Base-by-base conservation (phyloP, 1,139 yeast species). In the Kurtzmaniella natalensis region DNA sequence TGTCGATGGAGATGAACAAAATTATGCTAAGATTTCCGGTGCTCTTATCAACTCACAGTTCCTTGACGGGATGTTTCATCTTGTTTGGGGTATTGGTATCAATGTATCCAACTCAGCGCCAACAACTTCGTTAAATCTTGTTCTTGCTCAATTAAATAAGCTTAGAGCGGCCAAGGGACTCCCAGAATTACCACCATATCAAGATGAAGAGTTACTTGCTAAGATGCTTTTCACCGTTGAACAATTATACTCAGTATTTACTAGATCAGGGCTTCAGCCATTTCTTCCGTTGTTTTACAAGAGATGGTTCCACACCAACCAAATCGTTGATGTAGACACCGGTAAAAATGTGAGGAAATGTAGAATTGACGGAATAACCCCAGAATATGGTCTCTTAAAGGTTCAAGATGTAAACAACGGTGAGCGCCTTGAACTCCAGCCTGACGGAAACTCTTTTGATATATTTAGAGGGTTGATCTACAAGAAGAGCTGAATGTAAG, bases 371-470 rank as follows among this genome's bases (percentile, higher is more conserved):
- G 98, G 98, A 1, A 89, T 94, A 29, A 81, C 95, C 0, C 64
- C 71, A 2, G 95, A 87, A 35, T 83, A 80, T 53, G 99, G 98
- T 0, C 64, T 89, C 57, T 61, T 94, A 38, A 60, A 81, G 17
- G 98, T 86, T 2, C 78, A 76, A 39, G 95, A 85, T 45, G 58
- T 78, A 6, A 68, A 66, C 30, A 75, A 78, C 3, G 83, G 86
- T 1, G 70, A 65, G 25, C 59, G 54, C 3, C 78, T 72, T 45
- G 83, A 86, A 47, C 62, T 94, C 32, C 97, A 88, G 54, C 98
- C 99, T 0, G 98, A 94, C 55, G 98, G 98, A 0, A 94, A 94
- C 55, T 86, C 96, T 2, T 94, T 94, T 53, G 98, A 94, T 53
- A 89, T 94, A 68, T 83, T 92, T 64, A 83, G 76, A 48, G 97